phyloP scores from a whole-genome alignment of 352 stramenopile species.

The Phytophthora litchii region DNA sequence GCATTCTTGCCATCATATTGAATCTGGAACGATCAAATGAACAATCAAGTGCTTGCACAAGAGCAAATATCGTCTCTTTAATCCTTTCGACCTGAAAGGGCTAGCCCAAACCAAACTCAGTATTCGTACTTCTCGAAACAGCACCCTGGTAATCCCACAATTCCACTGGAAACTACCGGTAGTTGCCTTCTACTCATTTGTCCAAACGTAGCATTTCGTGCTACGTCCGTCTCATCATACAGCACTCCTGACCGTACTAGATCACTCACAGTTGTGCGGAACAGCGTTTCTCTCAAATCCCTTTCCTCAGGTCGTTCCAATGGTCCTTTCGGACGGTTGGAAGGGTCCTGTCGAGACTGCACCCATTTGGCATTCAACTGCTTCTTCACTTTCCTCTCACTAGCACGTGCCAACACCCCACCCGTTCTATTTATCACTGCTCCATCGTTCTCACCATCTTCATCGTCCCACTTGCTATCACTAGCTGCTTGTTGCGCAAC shows the following conservation, averaged over 20 bases:
- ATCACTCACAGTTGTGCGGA: conserved; percentile 38
- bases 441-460: conserved; percentile 15
- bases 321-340: conserved; percentile 51
- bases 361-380: conserved; percentile 72
- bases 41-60: background rate
- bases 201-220: conserved; percentile 30
- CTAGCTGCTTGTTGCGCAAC: conserved; percentile 15
- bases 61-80: background rate
- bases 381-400: conserved; percentile 65
- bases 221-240: conserved; percentile 45
- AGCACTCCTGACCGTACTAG: conserved; percentile 47
- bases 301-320: conserved; percentile 57
- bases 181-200: conserved; percentile 19
- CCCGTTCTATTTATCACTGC: conserved; percentile 7
- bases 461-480: conserved; percentile 19
- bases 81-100: no score
- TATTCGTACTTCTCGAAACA: conserved; percentile 52
- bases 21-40: conserved; percentile 7
- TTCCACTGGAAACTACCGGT: conserved; percentile 43
- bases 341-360: conserved; percentile 51
- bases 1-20: conserved; percentile 46
- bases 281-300: conserved; percentile 53
- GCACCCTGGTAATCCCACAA: conserved; percentile 53
- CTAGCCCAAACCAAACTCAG: no score
- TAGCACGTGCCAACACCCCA: conserved; percentile 48